Base-by-base conservation (phyloP, 805 yeast genomes). In the Starmerella ratchasimensis region DNA sequence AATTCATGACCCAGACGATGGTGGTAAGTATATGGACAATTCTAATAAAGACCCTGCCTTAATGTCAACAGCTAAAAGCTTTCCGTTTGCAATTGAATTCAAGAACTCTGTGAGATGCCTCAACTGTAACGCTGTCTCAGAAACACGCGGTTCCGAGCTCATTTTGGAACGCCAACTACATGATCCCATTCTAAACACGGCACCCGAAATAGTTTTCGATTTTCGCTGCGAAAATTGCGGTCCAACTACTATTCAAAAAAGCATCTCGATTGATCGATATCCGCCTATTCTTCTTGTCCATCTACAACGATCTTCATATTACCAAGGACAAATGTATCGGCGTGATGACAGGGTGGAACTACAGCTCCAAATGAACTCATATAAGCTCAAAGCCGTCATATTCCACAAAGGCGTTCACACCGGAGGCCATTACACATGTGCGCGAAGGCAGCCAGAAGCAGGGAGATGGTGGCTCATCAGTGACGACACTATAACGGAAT, bases 361-460 rank as follows among this genome's bases (percentile, higher is more conserved):
- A 49, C 73, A 70, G 9, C 77, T 39, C 60, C 64, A 11, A 13
- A 46, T 63, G 40, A 43, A 41, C 16, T 21, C 34, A n/a, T 84
- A 81, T 55, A 62, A 63, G 42, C 63, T 90, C 26, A 70, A 68
- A 44, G 79, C 95, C 0, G 62, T 82, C 44, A 74, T 90, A 15
- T 69, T 84, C 46, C 97, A 90, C 55, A 72, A 76, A 32, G 98
- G 98, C 0, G 74, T 88, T 1, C 96, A 86, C 57, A 68, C 75
- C 16, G 71, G 74, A 31, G 97, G 97, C 1, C 97, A 86, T 53
- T 86, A 84, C 54, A 94, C 86, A 51, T 81, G 94, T 50, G 82
- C 73, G 54, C 75, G 80, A 44, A 74, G 73, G 10, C 21, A 33
- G 29, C 19, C 88, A 15, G 26, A 30, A 9, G 80, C 65, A 50